These are phyloP conservation scores for Yarrowia osloensis DNA, from an alignment of 805 yeast species.

Conservation along the genomic window DNA sequence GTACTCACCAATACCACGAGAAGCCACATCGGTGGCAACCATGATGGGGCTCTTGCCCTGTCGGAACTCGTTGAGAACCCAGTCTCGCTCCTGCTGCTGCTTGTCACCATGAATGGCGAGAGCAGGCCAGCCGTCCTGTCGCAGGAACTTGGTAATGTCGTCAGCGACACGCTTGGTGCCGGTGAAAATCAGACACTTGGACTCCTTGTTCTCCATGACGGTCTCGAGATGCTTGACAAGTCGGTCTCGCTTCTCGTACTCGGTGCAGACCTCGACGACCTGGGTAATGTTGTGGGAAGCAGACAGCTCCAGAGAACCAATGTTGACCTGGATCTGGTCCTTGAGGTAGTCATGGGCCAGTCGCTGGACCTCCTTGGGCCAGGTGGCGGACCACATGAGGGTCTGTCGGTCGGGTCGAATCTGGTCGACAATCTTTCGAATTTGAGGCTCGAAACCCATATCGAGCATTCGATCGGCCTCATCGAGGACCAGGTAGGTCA, in stretches of 20 bases:
- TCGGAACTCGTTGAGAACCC: slow-evolving; percentile 94
- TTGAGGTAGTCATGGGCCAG: slow-evolving; percentile 87
- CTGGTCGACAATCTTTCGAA: slow-evolving; percentile 95
- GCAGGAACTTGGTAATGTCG: slow-evolving; percentile 84
- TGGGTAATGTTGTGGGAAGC: slow-evolving; percentile 97
- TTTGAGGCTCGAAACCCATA: slow-evolving; percentile 99
- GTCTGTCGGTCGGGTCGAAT: slow-evolving; percentile 99
- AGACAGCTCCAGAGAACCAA: slow-evolving; percentile 93
- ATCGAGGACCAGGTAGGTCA: slow-evolving; percentile 93
- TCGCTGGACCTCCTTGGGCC: slow-evolving; percentile 98
- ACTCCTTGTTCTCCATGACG: slow-evolving; percentile 65
- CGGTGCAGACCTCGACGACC: slow-evolving; percentile 85
- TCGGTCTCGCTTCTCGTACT: slow-evolving; percentile 93
- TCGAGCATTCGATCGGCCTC: slow-evolving; percentile 99
- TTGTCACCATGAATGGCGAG: slow-evolving; percentile 98
- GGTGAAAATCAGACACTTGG: slow-evolving; percentile 85
- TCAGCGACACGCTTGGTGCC: slow-evolving; percentile 99
- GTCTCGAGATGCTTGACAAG: slow-evolving; percentile 77
- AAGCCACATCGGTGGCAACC: slow-evolving; percentile 99
- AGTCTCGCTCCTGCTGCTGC: slow-evolving; percentile 96
- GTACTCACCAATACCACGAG: slow-evolving; percentile 98
- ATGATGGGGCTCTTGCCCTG: slow-evolving; percentile 90
- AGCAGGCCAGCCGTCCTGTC: slow-evolving; percentile 99
- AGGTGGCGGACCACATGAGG: slow-evolving; percentile 99
- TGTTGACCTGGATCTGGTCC: slow-evolving; percentile 93